Conservation (phyloP, 164 flowering plant species). For the Umbilicus rupestris region DNA sequence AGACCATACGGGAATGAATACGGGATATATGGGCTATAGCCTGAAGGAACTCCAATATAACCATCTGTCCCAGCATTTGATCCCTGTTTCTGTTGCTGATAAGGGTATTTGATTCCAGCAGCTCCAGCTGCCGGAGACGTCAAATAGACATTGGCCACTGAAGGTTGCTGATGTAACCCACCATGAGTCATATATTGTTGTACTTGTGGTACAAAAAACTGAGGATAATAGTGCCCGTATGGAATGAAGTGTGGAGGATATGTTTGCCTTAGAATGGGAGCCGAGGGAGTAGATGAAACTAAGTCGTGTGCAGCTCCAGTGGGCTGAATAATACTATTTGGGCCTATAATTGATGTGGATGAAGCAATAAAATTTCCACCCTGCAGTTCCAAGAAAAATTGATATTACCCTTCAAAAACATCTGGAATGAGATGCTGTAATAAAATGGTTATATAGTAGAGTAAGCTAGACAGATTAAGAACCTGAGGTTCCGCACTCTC, state of each 20-base stretch:
- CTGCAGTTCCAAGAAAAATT: slow-evolving; percentile 17
- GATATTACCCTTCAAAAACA: background rate
- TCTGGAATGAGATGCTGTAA: background rate
- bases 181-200: slow-evolving; percentile 34
- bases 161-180: slow-evolving; percentile 41
- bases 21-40: slow-evolving; percentile 25
- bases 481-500: slow-evolving; percentile 31
- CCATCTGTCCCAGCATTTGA: slow-evolving; percentile 21
- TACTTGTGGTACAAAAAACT: slow-evolving; percentile 30
- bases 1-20: slow-evolving; percentile 23
- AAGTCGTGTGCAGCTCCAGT: slow-evolving; percentile 19
- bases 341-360: slow-evolving; percentile 22
- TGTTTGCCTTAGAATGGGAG: slow-evolving; percentile 32
- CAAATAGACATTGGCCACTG: slow-evolving; percentile 28
- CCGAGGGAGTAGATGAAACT: slow-evolving; percentile 28
- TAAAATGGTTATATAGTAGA: background rate
- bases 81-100: slow-evolving; percentile 29
- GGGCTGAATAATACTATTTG: slow-evolving; percentile 21
- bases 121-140: slow-evolving; percentile 26
- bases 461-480: background rate
- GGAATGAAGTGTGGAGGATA: slow-evolving; percentile 35
- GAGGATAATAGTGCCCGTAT: slow-evolving; percentile 32
- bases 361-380: slow-evolving; percentile 21
- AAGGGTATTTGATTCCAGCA: slow-evolving; percentile 29
- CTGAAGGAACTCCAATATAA: slow-evolving; percentile 28